A percentile compares a stretch with the other conserved stretches of the same genome.
Conservation (phyloP, 2,329 filamentous ascomycete species). For the Colletotrichum sublineola region DNA sequence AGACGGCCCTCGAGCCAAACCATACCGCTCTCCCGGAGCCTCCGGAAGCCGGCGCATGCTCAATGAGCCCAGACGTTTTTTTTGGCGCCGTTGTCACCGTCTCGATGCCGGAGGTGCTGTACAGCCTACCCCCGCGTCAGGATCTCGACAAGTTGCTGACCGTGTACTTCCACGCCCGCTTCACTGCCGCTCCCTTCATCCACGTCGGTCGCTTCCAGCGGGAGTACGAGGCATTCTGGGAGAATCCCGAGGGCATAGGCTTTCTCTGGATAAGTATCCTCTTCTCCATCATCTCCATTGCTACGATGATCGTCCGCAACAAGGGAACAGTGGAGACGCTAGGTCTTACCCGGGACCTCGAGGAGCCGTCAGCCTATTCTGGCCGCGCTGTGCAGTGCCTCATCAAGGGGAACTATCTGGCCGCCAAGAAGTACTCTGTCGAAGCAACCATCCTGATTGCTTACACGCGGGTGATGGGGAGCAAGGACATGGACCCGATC, state of each 20-base stretch:
- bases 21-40: constrained; percentile 2
- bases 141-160: constrained; percentile 54
- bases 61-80: constrained; percentile 51
- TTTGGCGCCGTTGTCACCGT: constrained; percentile 48
- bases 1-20: constrained; percentile 50
- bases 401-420: constrained; percentile 61
- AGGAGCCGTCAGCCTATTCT: constrained; percentile 50
- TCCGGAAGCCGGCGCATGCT: constrained; percentile 38
- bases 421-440: constrained; percentile 59
- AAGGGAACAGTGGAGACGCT: constrained; percentile 47
- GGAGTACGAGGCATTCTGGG: constrained; percentile 64
- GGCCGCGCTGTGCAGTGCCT: constrained; percentile 61
- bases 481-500: constrained; percentile 57
- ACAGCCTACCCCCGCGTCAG: constrained; percentile 52
- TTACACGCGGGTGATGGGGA: constrained; percentile 58
- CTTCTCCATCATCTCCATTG: constrained; percentile 61
- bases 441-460: constrained; percentile 63
- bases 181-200: constrained; percentile 54
- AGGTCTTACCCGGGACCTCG: constrained; percentile 44
- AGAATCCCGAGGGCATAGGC: constrained; percentile 53
- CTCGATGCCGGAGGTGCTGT: constrained; percentile 50
- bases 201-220: constrained; percentile 61
- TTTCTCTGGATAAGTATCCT: constrained; percentile 66
- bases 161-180: constrained; percentile 57
- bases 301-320: constrained; percentile 52